Evolutionary conservation across 177 flowering plant genomes (phyloP).

Genomic region (Vitis hybrid): DNA sequence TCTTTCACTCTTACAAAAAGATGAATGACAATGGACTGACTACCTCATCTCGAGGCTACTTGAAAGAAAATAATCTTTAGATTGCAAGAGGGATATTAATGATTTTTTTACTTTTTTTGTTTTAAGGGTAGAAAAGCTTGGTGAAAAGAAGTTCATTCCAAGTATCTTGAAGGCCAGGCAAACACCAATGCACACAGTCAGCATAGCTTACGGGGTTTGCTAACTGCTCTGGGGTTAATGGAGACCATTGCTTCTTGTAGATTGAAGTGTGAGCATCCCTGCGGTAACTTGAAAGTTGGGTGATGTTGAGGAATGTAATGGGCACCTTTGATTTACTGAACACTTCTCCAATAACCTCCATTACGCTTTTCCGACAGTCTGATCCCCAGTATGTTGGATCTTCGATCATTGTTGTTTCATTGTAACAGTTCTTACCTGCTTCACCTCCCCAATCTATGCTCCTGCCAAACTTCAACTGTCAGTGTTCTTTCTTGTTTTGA

Average conservation of each 20-base stretch:
- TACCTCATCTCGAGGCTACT: too few species aligned
- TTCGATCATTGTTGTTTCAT: constrained; percentile 53
- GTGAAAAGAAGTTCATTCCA: constrained; percentile 91
- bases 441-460: constrained; percentile 73
- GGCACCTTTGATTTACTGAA: constrained; percentile 45
- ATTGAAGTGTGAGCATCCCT: constrained; percentile 74
- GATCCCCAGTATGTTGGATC: constrained; percentile 66
- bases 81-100: too few species aligned
- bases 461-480: constrained; percentile 28
- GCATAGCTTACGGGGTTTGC: constrained; percentile 85
- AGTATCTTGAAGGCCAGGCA: constrained; percentile 93
- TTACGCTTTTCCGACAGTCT: constrained; percentile 47
- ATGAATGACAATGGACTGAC: too few species aligned
- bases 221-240: constrained; percentile 64
- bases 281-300: constrained; percentile 66
- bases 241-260: constrained; percentile 90
- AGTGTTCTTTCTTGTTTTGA: too few species aligned
- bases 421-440: constrained; percentile 59
- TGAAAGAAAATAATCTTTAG: too few species aligned
- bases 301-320: constrained; percentile 69
- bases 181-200: constrained; percentile 90
- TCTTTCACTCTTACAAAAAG: too few species aligned
- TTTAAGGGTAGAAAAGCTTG: constrained; percentile 72
- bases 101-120: not conserved
- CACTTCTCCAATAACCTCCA: constrained; percentile 66